A percentile compares a stretch with the other conserved stretches of the same genome.
Evolutionary conservation across 1,139 yeast species (phyloP).

Genomic region (Geotrichum restrictum): DNA sequence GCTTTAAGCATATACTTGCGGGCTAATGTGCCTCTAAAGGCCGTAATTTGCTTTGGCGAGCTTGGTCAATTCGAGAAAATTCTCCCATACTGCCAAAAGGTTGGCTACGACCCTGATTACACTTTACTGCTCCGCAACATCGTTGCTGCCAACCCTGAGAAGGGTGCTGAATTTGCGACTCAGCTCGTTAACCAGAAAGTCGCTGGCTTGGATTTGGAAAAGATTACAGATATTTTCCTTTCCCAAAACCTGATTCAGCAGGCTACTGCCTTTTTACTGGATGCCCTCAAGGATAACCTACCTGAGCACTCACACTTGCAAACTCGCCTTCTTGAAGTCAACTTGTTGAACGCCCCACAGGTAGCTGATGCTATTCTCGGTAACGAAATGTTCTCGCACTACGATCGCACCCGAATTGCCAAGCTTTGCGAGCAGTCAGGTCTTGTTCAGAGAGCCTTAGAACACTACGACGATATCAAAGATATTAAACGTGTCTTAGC

Average conservation of each 20-base stretch:
- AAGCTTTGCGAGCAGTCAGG: slow-evolving; percentile 92
- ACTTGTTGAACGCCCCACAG: slow-evolving; percentile 94
- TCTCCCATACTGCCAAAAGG: slow-evolving; percentile 88
- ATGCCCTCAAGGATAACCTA: slow-evolving; percentile 87
- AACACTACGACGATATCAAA: slow-evolving; percentile 88
- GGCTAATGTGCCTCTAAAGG: slow-evolving; percentile 81
- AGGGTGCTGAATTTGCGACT: slow-evolving; percentile 95
- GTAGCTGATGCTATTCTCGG: slow-evolving; percentile 98
- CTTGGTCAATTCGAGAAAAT: slow-evolving; percentile 95
- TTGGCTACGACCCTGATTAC: slow-evolving; percentile 83
- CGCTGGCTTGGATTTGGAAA: slow-evolving; percentile 70
- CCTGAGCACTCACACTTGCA: slow-evolving; percentile 96
- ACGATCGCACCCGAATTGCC: slow-evolving; percentile 91
- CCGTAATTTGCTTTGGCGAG: slow-evolving; percentile 88
- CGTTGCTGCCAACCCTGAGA: slow-evolving; percentile 88
- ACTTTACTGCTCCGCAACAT: slow-evolving; percentile 85
- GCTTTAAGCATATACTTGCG: slow-evolving; percentile 90
- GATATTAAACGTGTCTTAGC: slow-evolving; percentile 88
- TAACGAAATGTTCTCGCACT: slow-evolving; percentile 91
- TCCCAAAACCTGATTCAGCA: slow-evolving; percentile 93
- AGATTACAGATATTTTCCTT: slow-evolving; percentile 87
- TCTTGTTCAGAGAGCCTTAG: slow-evolving; percentile 87
- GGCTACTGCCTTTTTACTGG: slow-evolving; percentile 96
- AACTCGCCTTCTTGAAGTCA: slow-evolving; percentile 91
- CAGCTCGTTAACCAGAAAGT: slow-evolving; percentile 65